Evolutionary conservation across 441 rosid species (phyloP), one percentile per base, ranked within the genome.

Genomic region (Bruguiera hainesii): DNA sequence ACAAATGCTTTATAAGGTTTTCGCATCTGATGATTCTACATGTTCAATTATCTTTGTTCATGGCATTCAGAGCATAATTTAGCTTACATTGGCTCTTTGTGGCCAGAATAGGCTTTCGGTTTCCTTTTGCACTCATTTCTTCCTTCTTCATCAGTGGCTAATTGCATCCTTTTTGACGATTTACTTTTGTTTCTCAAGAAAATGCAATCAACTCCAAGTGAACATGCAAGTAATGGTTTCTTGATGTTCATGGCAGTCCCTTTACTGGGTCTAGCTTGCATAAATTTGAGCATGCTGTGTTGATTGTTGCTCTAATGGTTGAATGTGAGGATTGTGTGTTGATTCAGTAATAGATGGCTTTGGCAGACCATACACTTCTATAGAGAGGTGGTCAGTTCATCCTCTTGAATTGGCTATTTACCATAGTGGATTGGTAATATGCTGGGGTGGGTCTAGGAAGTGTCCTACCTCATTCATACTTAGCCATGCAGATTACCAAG

Each of bases 251-350:
- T 19, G 33, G 21, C 33, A 16, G 15, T 56, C 65, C 52, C 18
- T 25, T 37, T 39, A 33, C 35, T n/a, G 50, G 33, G 29, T 67
- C 51, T 61, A 56, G 68, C 19, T 66, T 64, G 21, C 15, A 29
- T 56, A 42, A 60, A 59, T 18, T 65, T 52, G 28, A 61, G 51
- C 33, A 28, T 42, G 5, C 48, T 11, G 16, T 13, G 18, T 42
- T 42, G 18, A 13, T 42, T 35, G 59, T 25, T 1, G 25, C 46
- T 70, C 15, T 19, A 53, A 37, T 61, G 28, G 30, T 55, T 48
- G 48, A 42, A 42, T 11, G 5, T 13, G 18, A 42, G 16, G 48
- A 42, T 13, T 42, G 48, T 4, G 0, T 42, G 48, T 42, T 13
- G 48, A 11, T 42, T 42, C 18, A 42, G 1, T 13, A 11, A 42